Evolutionary conservation across 176 grass and related monocot species (phyloP).

Genomic region (Carex cristatella): DNA sequence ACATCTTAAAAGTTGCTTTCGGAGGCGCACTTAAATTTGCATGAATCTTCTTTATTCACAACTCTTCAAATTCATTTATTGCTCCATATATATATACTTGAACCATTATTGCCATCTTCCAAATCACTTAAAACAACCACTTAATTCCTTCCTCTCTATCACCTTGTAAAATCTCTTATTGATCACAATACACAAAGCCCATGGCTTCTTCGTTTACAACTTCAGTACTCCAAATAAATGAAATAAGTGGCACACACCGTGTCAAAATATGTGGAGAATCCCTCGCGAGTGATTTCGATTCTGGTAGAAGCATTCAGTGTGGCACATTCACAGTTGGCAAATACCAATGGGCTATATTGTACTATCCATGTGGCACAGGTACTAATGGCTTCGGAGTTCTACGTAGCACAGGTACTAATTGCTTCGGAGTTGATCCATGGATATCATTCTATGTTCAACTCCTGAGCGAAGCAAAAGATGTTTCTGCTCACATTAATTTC

Average conservation of each 20-base stretch:
- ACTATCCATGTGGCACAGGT: neutral
- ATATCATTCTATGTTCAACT: neutral
- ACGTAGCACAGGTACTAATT: neutral
- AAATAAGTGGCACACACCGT: neutral
- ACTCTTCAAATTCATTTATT: too few species aligned
- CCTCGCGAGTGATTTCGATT: neutral
- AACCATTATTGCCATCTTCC: too few species aligned
- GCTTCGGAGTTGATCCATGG: too few species aligned
- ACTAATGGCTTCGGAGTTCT: too few species aligned
- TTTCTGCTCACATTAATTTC: too few species aligned
- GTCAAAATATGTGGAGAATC: neutral
- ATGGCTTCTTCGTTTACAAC: neutral
- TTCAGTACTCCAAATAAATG: neutral
- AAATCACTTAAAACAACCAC: too few species aligned
- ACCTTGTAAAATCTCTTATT: too few species aligned
- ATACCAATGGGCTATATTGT: neutral
- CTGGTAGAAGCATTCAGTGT: neutral
- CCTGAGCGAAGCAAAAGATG: neutral
- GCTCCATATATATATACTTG: too few species aligned
- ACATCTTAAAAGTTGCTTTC: too few species aligned
- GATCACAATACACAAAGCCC: neutral
- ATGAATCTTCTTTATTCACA: too few species aligned
- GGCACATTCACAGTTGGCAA: neutral
- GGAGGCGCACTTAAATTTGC: too few species aligned
- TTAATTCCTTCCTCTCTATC: too few species aligned